Evolutionary conservation across 2,329 filamentous ascomycete species (phyloP).

Genomic region (Aspergillus uvarum): DNA sequence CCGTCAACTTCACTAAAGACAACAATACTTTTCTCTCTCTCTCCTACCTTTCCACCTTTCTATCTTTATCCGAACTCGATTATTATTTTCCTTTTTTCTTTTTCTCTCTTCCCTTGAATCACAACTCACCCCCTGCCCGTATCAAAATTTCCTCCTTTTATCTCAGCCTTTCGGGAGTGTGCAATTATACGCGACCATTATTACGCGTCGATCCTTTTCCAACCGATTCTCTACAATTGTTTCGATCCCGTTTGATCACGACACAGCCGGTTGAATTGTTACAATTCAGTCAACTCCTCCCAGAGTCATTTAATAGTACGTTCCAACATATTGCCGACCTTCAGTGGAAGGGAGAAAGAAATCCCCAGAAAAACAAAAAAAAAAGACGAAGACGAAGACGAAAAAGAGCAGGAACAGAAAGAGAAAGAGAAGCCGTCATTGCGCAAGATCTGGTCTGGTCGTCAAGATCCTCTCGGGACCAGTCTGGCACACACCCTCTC

Average conservation of each 20-base stretch:
- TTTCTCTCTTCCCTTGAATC: neutral
- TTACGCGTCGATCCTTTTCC: constrained; percentile 18
- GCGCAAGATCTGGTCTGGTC: neutral
- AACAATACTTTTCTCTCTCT: constrained; percentile 2
- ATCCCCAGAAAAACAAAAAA: neutral
- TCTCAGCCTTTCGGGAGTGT: neutral
- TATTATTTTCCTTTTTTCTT: constrained; percentile 6
- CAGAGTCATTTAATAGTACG: constrained; percentile 22
- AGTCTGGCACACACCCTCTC: neutral
- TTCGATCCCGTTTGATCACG: neutral
- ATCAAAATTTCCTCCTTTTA: constrained; percentile 3
- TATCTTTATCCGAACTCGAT: constrained; percentile 3
- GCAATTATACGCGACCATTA: constrained; percentile 13
- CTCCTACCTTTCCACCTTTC: too few species aligned
- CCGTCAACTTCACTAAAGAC: constrained; percentile 10
- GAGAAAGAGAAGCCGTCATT: neutral
- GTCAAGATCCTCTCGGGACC: neutral
- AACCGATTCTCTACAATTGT: neutral
- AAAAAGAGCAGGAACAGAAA: neutral
- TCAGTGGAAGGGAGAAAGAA: neutral
- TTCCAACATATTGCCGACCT: constrained; percentile 17
- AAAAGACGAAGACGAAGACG: neutral
- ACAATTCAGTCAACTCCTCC: neutral
- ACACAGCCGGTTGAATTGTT: neutral
- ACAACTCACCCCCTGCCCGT: neutral